Percentiles rank a stretch among this genome's conserved stretches.
Evolutionary conservation across 192 early-diverging fungal genomes (phyloP).

Genomic region (Coemansia sp.): DNA sequence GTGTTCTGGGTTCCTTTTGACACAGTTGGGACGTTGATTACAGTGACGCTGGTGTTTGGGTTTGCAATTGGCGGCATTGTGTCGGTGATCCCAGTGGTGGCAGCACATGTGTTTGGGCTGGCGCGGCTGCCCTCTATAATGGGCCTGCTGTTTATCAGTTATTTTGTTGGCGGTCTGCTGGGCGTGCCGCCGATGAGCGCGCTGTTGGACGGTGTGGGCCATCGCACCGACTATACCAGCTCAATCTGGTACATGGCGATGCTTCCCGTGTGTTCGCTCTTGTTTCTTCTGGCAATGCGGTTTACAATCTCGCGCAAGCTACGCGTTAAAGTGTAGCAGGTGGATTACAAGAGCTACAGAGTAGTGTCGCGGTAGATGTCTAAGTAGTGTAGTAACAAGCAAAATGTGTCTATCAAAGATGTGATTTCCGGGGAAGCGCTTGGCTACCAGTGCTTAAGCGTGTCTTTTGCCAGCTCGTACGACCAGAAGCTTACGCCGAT

Average conservation of each 20-base stretch:
- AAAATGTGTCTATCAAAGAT: conserved; percentile 8
- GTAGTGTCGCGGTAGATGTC: not conserved
- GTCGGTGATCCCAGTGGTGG: conserved; percentile 49
- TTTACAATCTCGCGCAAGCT: conserved; percentile 30
- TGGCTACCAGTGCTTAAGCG: conserved; percentile 54
- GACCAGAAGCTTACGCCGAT: conserved; percentile 82
- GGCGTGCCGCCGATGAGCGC: conserved; percentile 52
- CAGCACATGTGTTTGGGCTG: conserved; percentile 45
- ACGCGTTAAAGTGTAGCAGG: conserved; percentile 14
- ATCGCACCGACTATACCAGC: conserved; percentile 45
- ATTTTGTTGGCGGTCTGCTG: conserved; percentile 44
- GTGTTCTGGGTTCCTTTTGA: conserved; percentile 52
- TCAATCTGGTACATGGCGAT: conserved; percentile 50
- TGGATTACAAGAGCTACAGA: not conserved
- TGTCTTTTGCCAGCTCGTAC: conserved; percentile 76
- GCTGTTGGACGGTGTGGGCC: conserved; percentile 46
- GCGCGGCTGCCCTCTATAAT: conserved; percentile 48
- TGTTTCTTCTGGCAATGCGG: conserved; percentile 38
- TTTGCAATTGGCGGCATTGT: conserved; percentile 50
- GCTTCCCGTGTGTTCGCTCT: conserved; percentile 40
- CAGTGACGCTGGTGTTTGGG: conserved; percentile 39
- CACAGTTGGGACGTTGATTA: conserved; percentile 29
- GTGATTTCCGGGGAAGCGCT: not conserved
- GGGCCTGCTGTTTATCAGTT: conserved; percentile 46
- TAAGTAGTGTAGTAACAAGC: conserved; percentile 1